Conservation (phyloP, 2,329 filamentous ascomycete species). For the Pseudogymnoascus sp. region DNA sequence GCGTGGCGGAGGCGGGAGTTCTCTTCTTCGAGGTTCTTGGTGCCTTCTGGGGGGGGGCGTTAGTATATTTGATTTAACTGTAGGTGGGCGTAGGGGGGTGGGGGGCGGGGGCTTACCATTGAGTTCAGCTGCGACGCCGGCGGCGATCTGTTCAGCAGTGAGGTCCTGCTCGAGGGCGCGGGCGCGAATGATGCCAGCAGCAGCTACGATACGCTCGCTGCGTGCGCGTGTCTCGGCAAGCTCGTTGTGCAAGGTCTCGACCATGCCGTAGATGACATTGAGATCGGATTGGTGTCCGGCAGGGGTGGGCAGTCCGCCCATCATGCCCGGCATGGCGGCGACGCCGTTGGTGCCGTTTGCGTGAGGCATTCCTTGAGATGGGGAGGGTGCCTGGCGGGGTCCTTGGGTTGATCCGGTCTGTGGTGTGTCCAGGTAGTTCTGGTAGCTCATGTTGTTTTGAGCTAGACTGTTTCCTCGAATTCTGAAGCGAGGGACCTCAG, state of each 20-base stretch:
- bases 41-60: conserved; percentile 38
- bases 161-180: conserved; percentile 45
- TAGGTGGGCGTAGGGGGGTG: not conserved
- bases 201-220: conserved; percentile 56
- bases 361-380: conserved; percentile 23
- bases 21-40: conserved; percentile 52
- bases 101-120: conserved; percentile 37
- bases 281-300: conserved; percentile 61
- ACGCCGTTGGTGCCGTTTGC: conserved; percentile 26
- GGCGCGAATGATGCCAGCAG: conserved; percentile 52
- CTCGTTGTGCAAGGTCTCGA: conserved; percentile 57
- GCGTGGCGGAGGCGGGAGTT: conserved; percentile 54
- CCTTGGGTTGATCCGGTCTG: conserved; percentile 15
- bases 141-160: conserved; percentile 51
- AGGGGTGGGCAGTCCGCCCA: conserved; percentile 43
- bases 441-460: conserved; percentile 15
- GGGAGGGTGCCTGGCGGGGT: conserved; percentile 25
- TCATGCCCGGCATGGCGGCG: conserved; percentile 33
- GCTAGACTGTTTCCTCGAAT: not conserved
- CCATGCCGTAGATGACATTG: conserved; percentile 60
- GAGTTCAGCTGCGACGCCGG: conserved; percentile 47
- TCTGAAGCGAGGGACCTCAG: not conserved
- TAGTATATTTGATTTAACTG: conserved; percentile 12
- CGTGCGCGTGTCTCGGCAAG: conserved; percentile 53
- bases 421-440: conserved; percentile 21